Percentiles rank a stretch among this genome's conserved stretches.
phyloP scores from a whole-genome alignment of 495 filamentous ascomycete genomes.

The Antarctomyces pellizariae region DNA sequence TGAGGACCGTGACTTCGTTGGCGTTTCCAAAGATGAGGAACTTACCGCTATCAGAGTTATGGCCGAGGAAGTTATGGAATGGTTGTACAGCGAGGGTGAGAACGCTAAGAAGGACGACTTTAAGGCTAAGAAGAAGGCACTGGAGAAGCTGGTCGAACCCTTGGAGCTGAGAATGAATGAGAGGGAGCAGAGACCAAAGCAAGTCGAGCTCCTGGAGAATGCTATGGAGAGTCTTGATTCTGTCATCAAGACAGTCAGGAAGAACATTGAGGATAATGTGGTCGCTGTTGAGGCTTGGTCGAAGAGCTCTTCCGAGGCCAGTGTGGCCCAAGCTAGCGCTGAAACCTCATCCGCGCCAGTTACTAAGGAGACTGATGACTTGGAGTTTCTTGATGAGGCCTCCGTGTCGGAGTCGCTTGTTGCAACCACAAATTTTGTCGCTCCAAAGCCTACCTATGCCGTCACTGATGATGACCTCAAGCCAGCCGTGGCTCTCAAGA shows the following conservation, averaged over 20 bases:
- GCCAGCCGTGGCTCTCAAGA: constrained; percentile 23
- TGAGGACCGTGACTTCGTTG: constrained; percentile 48
- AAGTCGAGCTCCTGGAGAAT: constrained; percentile 36
- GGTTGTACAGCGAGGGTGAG: constrained; percentile 73
- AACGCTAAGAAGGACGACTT: constrained; percentile 48
- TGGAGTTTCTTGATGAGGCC: constrained; percentile 31
- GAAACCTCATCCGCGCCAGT: constrained; percentile 19
- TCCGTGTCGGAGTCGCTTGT: constrained; percentile 17
- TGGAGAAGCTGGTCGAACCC: constrained; percentile 46
- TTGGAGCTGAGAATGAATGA: constrained; percentile 47
- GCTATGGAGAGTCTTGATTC: constrained; percentile 29
- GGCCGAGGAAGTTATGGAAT: constrained; percentile 48
- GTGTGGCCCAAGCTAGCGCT: constrained; percentile 17
- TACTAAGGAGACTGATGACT: constrained; percentile 31
- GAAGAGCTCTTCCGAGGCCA: constrained; percentile 18
- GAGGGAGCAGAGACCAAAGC: constrained; percentile 35
- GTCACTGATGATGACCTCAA: constrained; percentile 41
- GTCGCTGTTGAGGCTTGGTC: constrained; percentile 23
- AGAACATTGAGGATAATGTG: constrained; percentile 18
- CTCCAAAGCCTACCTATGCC: too few species aligned
- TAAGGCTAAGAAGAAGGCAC: constrained; percentile 42
- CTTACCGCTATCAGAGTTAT: constrained; percentile 36
- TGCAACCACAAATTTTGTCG: constrained; percentile 16
- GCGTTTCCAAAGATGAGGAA: constrained; percentile 38
- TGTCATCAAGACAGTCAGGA: constrained; percentile 26